These are phyloP conservation scores for Globisporangium cylindrosporum DNA, from an alignment of 352 stramenopile species.

Conservation along the genomic window DNA sequence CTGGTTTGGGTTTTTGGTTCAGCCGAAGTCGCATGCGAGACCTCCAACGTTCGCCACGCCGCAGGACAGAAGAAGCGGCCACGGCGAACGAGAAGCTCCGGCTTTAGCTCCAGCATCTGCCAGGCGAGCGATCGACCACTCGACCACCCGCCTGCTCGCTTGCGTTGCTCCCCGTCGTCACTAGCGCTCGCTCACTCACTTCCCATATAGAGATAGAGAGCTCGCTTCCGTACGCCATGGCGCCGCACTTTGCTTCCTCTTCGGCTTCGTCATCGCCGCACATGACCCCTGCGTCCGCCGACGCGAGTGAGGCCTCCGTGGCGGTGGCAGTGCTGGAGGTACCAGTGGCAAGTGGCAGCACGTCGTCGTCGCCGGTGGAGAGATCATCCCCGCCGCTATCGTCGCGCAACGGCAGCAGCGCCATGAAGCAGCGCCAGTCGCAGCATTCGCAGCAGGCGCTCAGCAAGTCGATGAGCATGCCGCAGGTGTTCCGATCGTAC, in stretches of 20 bases:
- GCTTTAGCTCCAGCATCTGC: background rate
- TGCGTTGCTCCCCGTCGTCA: too few species aligned
- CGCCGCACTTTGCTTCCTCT: constrained; percentile 20
- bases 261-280: constrained; percentile 1
- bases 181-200: background rate
- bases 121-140: background rate
- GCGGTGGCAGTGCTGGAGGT: background rate
- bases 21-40: background rate
- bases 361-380: constrained; percentile 2
- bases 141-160: background rate
- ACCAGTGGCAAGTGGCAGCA: background rate
- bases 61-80: background rate
- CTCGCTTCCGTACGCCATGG: constrained; percentile 1
- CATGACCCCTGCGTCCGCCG: constrained; percentile 4
- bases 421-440: background rate
- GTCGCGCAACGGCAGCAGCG: background rate
- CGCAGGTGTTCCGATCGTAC: constrained; percentile 14
- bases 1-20: background rate
- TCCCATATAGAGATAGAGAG: background rate
- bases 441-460: background rate
- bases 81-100: background rate
- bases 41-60: background rate
- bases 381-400: background rate
- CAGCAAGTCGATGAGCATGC: constrained; percentile 16
- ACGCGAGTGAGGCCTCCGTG: constrained; percentile 8